Evolutionary conservation across 139 green algal genomes (phyloP), one percentile per base, ranked within the genome.

Genomic region (Trebouxia sp.): DNA sequence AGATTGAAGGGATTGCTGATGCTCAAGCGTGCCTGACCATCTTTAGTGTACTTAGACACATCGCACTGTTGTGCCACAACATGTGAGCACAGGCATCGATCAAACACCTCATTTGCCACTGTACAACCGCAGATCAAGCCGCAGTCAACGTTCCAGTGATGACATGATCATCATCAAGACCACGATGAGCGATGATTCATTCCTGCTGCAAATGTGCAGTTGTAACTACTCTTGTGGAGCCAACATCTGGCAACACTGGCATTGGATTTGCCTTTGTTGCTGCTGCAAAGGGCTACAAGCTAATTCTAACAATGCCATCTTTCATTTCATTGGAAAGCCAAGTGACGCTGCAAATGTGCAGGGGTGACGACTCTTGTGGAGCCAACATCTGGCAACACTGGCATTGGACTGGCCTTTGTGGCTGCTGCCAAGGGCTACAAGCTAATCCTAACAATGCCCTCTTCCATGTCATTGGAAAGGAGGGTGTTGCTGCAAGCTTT

Each of bases 301-400:
- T 95, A n/a, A 94, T 98, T 28, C 90, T 99, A 12, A 99, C 96
- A 50, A 99, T 99, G 96, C 96, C 96, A 7, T 96, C 96, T 22
- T 96, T 92, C 82, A 99, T 99, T 96, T 97, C 90, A 22, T 80
- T 98, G 32, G 97, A 47, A 51, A 69, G 30, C 47, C 32, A 10
- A 28, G 38, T 45, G 15, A 32, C 26, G 66, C 5, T 67, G 32
- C n/a, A 17, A n/a, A 39, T 47, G 30, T 15, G 26, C 65, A 87
- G 76, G n/a, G 0, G 83, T 92, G 88, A 97, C 85, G 22, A 93
- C 86, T 14, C 82, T 95, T 79, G 90, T 97, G 47, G 93, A 97
- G 90, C 96, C 96, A 47, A 99, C 96, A 45, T 94, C 84, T 74
- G 96, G 96, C 80, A 99, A 99, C 91, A 99, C 96, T 1, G 96